Evolutionary conservation across 148 eudicot species (phyloP).

Genomic region (Nyssa sinensis): DNA sequence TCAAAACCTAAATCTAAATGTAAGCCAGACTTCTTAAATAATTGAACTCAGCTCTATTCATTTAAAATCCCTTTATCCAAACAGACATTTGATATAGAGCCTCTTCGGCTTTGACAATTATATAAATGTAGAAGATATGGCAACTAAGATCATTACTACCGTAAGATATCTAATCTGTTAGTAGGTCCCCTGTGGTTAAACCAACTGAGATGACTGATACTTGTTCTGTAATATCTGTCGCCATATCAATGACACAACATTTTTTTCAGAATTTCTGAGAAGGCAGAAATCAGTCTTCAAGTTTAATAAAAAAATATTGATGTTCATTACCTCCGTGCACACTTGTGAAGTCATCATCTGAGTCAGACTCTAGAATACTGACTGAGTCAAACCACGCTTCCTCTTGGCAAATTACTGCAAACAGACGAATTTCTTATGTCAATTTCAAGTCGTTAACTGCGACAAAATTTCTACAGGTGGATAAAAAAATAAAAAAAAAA

Average conservation of each 20-base stretch:
- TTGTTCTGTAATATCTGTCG: not conserved
- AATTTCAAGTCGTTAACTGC: not conserved
- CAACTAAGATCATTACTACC: not conserved
- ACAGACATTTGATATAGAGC: not conserved
- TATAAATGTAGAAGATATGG: not conserved
- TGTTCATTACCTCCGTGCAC: constrained; percentile 51
- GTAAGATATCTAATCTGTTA: not conserved
- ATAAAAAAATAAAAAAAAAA: not conserved
- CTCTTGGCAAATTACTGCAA: constrained; percentile 46
- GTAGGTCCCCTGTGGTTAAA: not conserved
- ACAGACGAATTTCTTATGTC: constrained; percentile 1
- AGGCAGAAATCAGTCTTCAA: not conserved
- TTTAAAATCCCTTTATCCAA: not conserved
- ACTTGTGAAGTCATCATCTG: constrained; percentile 65
- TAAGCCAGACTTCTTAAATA: too few species aligned
- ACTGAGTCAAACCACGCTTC: constrained; percentile 64
- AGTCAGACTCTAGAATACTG: constrained; percentile 59
- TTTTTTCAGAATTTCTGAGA: not conserved
- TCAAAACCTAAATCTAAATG: too few species aligned
- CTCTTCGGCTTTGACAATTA: not conserved
- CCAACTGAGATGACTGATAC: not conserved
- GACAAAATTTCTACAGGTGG: not conserved
- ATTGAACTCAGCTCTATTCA: not conserved
- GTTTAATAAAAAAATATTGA: not conserved
- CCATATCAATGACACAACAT: not conserved